A percentile compares a stretch with the other conserved stretches of the same genome.
These are phyloP conservation scores for Diplocarpon mali DNA, from an alignment of 2,329 filamentous ascomycete species.

Conservation along the genomic window DNA sequence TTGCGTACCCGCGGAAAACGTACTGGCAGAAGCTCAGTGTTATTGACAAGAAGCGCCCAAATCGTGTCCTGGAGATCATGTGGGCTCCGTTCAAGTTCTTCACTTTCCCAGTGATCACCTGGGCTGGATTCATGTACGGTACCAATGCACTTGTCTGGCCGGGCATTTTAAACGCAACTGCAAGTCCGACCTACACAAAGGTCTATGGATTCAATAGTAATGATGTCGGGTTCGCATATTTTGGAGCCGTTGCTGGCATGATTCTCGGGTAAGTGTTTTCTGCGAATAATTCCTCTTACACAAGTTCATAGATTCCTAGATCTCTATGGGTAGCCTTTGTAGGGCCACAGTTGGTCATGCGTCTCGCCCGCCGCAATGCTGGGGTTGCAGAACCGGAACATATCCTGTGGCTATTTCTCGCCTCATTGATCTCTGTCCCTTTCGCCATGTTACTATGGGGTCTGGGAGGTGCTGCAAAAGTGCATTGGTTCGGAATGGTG, in stretches of 20 bases:
- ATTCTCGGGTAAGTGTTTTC: conserved; percentile 14
- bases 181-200: conserved; percentile 22
- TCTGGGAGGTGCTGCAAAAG: conserved; percentile 34
- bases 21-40: conserved; percentile 34
- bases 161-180: conserved; percentile 27
- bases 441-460: conserved; percentile 37
- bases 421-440: conserved; percentile 32
- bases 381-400: conserved; percentile 28
- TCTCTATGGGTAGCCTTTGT: conserved; percentile 14
- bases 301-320: not conserved
- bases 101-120: conserved; percentile 26
- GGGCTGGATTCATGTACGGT: conserved; percentile 28
- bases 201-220: conserved; percentile 27
- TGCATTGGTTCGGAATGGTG: conserved; percentile 35
- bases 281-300: too few species aligned
- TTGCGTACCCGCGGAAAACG: conserved; percentile 29
- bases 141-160: conserved; percentile 28
- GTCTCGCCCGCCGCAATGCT: conserved; percentile 31
- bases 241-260: conserved; percentile 23
- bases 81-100: conserved; percentile 27
- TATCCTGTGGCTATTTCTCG: conserved; percentile 23
- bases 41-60: conserved; percentile 31
- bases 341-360: conserved; percentile 14
- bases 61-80: conserved; percentile 32
- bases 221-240: conserved; percentile 25